Evolutionary conservation across 768 basidiomycete genomes (phyloP).

Genomic region (Phaeotremella skinneri): DNA sequence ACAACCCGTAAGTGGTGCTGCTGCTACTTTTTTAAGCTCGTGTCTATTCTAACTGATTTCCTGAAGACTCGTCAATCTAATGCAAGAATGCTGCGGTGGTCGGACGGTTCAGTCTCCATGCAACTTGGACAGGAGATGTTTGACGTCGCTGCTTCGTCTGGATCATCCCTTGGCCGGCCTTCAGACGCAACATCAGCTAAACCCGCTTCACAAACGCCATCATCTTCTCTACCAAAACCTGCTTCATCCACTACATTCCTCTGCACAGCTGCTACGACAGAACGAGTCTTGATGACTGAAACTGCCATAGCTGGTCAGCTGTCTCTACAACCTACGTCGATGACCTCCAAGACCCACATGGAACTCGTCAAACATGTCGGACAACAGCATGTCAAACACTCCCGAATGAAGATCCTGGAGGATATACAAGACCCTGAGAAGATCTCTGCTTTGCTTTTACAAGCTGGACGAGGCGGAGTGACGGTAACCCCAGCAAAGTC

Average conservation of each 20-base stretch:
- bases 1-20: constrained; percentile 64
- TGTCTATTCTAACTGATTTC: constrained; percentile 10
- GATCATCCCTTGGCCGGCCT: constrained; percentile 21
- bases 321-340: constrained; percentile 38
- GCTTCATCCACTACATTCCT: constrained; percentile 27
- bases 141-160: constrained; percentile 60
- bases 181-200: constrained; percentile 13
- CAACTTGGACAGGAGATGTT: constrained; percentile 91
- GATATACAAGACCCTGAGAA: constrained; percentile 27
- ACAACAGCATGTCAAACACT: constrained; percentile 44
- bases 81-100: constrained; percentile 88
- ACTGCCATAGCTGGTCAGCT: constrained; percentile 44
- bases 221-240: neutral
- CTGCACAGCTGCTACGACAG: constrained; percentile 18
- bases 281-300: constrained; percentile 42
- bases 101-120: constrained; percentile 86
- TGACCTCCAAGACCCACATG: constrained; percentile 40
- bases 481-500: neutral
- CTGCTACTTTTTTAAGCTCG: constrained; percentile 2
- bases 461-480: constrained; percentile 18
- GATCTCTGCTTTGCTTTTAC: constrained; percentile 23
- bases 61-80: constrained; percentile 89
- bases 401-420: constrained; percentile 37
- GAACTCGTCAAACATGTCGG: constrained; percentile 42
- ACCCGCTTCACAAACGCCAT: constrained; percentile 3